Evolutionary conservation across 1,284 basidiomycete species (phyloP).

Genomic region (Malassezia furfur): DNA sequence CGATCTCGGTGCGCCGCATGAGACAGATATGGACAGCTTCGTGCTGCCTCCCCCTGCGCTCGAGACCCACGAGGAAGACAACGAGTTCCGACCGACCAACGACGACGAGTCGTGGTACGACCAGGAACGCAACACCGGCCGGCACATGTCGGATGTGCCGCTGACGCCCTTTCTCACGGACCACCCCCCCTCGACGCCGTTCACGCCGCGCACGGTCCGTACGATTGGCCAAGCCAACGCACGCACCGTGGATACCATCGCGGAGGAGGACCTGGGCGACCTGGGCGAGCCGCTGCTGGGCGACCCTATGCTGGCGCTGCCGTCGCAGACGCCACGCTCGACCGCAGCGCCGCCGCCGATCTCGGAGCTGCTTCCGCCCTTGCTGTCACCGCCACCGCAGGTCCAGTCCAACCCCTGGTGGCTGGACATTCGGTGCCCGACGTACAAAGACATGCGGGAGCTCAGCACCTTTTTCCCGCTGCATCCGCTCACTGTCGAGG

Average conservation of each 20-base stretch:
- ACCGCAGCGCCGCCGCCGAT: background rate
- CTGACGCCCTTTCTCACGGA: conserved; percentile 27
- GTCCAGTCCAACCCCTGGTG: conserved; percentile 60
- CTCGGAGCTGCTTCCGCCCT: background rate
- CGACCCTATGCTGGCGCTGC: conserved; percentile 2
- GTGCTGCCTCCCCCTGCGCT: conserved; percentile 40
- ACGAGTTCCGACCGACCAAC: background rate
- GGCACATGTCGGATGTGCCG: conserved; percentile 42
- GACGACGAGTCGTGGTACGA: conserved; percentile 13
- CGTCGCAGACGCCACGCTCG: background rate
- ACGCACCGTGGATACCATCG: background rate
- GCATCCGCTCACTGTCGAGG: conserved; percentile 87
- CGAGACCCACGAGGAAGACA: conserved; percentile 4
- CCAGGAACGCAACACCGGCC: conserved; percentile 30
- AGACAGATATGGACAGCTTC: conserved; percentile 18
- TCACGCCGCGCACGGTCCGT: background rate
- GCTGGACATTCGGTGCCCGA: conserved; percentile 80
- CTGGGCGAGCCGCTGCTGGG: background rate
- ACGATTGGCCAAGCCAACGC: background rate
- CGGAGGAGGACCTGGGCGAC: conserved; percentile 3
- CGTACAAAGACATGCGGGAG: conserved; percentile 77
- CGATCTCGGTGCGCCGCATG: conserved; percentile 28
- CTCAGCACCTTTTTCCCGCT: conserved; percentile 81
- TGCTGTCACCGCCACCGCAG: background rate
- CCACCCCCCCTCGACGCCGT: conserved; percentile 2